A percentile compares a stretch with the other conserved stretches of the same genome.
Conservation (phyloP, 176 grass and related monocot genomes). For the Oryza nivara region DNA sequence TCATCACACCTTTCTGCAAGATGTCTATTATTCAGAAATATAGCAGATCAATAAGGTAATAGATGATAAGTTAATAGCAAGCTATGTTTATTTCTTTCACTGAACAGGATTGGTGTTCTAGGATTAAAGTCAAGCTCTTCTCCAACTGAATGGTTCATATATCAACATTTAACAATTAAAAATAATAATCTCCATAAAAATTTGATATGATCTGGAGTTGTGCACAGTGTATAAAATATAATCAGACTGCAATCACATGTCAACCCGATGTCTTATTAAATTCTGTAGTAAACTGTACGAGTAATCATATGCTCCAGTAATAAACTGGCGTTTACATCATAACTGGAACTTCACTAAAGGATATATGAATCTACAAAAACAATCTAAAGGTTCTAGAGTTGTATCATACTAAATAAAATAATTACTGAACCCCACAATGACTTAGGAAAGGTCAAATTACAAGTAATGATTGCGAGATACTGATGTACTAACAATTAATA, state of each 20-base stretch:
- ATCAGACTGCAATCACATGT: constrained; percentile 22
- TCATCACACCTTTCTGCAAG: constrained; percentile 15
- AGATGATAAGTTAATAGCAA: constrained; percentile 17
- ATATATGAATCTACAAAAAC: constrained; percentile 5
- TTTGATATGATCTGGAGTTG: constrained; percentile 31
- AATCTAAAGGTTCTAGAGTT: constrained; percentile 33
- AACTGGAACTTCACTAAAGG: constrained; percentile 31
- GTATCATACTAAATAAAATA: constrained; percentile 12
- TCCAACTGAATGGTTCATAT: constrained; percentile 35
- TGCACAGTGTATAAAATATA: constrained; percentile 31
- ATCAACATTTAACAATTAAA: constrained; percentile 8
- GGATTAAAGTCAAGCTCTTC: constrained; percentile 31
- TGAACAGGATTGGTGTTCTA: constrained; percentile 26
- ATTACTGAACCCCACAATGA: constrained; percentile 21
- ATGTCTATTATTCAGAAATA: constrained; percentile 29
- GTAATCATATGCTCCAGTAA: constrained; percentile 16
- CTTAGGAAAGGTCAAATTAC: constrained; percentile 21
- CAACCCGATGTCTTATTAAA: constrained; percentile 22
- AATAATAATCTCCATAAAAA: constrained; percentile 18
- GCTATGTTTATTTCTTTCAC: constrained; percentile 21
- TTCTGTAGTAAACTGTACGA: constrained; percentile 11
- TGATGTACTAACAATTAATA: constrained; percentile 4
- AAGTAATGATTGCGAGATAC: not conserved
- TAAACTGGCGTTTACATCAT: constrained; percentile 31
- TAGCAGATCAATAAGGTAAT: constrained; percentile 8